These are phyloP conservation scores for Acorus gramineus DNA, from an alignment of 106 monocot genomes.

Conservation along the genomic window DNA sequence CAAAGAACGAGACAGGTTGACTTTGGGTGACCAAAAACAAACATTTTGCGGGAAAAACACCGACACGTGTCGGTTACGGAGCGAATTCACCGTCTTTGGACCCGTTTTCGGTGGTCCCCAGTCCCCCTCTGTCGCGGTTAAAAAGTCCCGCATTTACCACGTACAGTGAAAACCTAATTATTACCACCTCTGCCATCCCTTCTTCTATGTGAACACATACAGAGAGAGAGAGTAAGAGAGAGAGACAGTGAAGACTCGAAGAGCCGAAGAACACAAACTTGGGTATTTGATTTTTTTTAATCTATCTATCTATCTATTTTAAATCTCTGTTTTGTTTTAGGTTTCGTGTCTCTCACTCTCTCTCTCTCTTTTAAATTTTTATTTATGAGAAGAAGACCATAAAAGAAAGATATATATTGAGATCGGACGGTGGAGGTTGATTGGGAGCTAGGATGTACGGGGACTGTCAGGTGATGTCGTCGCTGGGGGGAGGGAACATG, in stretches of 20 bases:
- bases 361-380: too few relatives aligned
- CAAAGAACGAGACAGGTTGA: too few relatives aligned
- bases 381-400: neutral
- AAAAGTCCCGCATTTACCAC: slow-evolving; percentile 22
- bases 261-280: neutral
- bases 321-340: too few relatives aligned
- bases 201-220: neutral
- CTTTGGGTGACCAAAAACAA: too few relatives aligned
- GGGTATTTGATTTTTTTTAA: too few relatives aligned
- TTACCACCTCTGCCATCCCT: slow-evolving; percentile 15
- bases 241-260: neutral
- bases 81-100: slow-evolving; percentile 5
- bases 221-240: neutral
- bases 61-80: slow-evolving; percentile 17
- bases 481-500: slow-evolving; percentile 19
- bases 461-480: slow-evolving; percentile 65
- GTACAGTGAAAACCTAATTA: slow-evolving; percentile 16
- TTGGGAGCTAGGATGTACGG: slow-evolving; percentile 42
- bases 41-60: neutral
- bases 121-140: slow-evolving; percentile 9
- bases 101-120: neutral
- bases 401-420: slow-evolving; percentile 1
- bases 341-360: too few relatives aligned
- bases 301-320: too few relatives aligned
- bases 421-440: neutral